These are phyloP conservation scores for Coleophoma eucalyptorum DNA, from an alignment of 2,329 filamentous ascomycete genomes.

Conservation along the genomic window DNA sequence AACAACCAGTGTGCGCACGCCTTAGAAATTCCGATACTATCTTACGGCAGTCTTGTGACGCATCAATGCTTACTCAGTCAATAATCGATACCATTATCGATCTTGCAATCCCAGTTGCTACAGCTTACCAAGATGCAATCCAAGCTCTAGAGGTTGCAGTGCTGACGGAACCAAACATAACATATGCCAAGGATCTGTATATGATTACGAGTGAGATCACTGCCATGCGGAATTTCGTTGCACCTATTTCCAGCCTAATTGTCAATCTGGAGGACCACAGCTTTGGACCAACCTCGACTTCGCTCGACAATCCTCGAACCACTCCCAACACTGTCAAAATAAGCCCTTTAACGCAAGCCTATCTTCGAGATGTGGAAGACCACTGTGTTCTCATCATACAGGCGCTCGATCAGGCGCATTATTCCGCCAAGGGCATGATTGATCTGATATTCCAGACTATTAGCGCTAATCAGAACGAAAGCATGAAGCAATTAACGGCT, in stretches of 20 bases:
- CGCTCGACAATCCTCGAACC: conserved; percentile 22
- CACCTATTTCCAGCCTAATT: conserved; percentile 80
- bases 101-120: conserved; percentile 78
- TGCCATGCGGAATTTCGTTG: conserved; percentile 79
- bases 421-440: conserved; percentile 72
- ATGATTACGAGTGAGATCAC: conserved; percentile 81
- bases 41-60: conserved; percentile 80
- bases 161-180: conserved; percentile 75
- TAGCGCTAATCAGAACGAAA: conserved; percentile 81
- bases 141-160: conserved; percentile 88
- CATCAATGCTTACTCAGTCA: conserved; percentile 83
- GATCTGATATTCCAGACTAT: conserved; percentile 92
- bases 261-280: conserved; percentile 85
- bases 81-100: conserved; percentile 94
- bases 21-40: conserved; percentile 77
- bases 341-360: conserved; percentile 73
- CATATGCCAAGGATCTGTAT: conserved; percentile 75
- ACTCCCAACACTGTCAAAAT: conserved; percentile 63
- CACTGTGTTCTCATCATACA: conserved; percentile 82
- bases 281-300: conserved; percentile 14
- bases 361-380: conserved; percentile 83
- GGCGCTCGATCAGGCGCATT: conserved; percentile 74
- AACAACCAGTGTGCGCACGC: conserved; percentile 77
- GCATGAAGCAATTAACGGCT: conserved; percentile 81
- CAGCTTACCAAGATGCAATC: conserved; percentile 83